These are phyloP conservation scores for Fusarium mangiferae DNA, from an alignment of 2,329 filamentous ascomycete genomes.

Conservation along the genomic window DNA sequence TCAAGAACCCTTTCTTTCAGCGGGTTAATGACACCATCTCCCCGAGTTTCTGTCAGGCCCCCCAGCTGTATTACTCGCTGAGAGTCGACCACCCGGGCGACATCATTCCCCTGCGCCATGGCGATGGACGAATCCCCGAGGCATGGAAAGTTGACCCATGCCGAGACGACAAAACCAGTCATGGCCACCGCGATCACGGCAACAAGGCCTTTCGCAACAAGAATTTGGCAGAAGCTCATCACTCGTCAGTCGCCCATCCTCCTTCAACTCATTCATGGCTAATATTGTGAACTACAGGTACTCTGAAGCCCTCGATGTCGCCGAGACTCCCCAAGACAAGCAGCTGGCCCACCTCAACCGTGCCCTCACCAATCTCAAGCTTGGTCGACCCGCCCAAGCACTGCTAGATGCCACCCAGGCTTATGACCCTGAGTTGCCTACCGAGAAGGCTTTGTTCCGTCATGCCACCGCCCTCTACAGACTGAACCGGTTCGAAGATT, in stretches of 20 bases:
- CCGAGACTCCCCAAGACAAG: background rate
- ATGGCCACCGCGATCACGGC: background rate
- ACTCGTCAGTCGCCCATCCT: background rate
- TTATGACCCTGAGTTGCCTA: background rate
- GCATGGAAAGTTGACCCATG: background rate
- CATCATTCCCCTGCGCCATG: background rate
- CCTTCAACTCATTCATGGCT: background rate
- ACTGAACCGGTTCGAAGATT: background rate
- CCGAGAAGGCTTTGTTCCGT: background rate
- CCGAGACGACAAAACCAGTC: background rate
- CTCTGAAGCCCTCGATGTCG: background rate
- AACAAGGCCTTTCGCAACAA: background rate
- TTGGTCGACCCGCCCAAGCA: background rate
- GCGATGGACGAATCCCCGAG: background rate
- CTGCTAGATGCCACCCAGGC: background rate
- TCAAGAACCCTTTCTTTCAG: background rate
- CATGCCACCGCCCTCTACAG: background rate
- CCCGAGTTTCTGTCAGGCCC: background rate
- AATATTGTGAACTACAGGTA: background rate
- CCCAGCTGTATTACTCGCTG: background rate
- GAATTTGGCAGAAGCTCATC: background rate
- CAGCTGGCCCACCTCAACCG: background rate
- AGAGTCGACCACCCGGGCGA: background rate
- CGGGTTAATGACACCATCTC: background rate
- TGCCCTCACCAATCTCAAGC: background rate